phyloP scores from a whole-genome alignment of 23 red algal genomes.

The Pyropia haitanensis region DNA sequence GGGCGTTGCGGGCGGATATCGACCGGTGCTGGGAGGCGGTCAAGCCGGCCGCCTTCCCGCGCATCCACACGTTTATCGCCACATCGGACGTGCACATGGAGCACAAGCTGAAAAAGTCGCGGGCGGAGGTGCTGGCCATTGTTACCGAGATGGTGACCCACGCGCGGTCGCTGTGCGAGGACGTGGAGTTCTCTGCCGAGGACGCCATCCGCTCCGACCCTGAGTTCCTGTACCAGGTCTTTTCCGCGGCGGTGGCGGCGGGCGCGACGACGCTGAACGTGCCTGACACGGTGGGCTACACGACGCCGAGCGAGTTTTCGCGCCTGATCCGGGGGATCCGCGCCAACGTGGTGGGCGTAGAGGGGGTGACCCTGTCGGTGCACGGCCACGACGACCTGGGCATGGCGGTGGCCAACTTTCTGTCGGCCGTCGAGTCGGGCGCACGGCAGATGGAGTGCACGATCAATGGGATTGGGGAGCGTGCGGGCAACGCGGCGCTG shows the following conservation, averaged over 20 bases:
- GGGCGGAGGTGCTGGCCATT: slow-evolving; percentile 78
- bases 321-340: slow-evolving; percentile 63
- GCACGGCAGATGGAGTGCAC: slow-evolving; percentile 95
- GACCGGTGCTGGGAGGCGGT: slow-evolving; percentile 89
- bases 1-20: slow-evolving; percentile 74
- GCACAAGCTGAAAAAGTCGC: slow-evolving; percentile 89
- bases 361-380: slow-evolving; percentile 83
- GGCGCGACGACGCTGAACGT: slow-evolving; percentile 98
- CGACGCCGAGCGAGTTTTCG: slow-evolving; percentile 74
- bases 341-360: slow-evolving; percentile 64
- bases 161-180: slow-evolving; percentile 92
- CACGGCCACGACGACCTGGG: slow-evolving; percentile 99
- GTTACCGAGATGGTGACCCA: slow-evolving; percentile 72
- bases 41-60: slow-evolving; percentile 84
- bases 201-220: slow-evolving; percentile 95
- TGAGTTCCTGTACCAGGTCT: slow-evolving; percentile 85
- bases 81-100: slow-evolving; percentile 98
- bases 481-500: slow-evolving; percentile 92
- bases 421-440: slow-evolving; percentile 77
- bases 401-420: slow-evolving; percentile 96
- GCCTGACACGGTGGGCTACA: slow-evolving; percentile 95
- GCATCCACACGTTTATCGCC: slow-evolving; percentile 99
- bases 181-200: slow-evolving; percentile 99
- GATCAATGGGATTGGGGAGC: slow-evolving; percentile 98
- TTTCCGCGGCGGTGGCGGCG: slow-evolving; percentile 70